A percentile compares a stretch with the other conserved stretches of the same genome.
Conservation (phyloP, 257 asterid species). For the Ballota nigra region DNA sequence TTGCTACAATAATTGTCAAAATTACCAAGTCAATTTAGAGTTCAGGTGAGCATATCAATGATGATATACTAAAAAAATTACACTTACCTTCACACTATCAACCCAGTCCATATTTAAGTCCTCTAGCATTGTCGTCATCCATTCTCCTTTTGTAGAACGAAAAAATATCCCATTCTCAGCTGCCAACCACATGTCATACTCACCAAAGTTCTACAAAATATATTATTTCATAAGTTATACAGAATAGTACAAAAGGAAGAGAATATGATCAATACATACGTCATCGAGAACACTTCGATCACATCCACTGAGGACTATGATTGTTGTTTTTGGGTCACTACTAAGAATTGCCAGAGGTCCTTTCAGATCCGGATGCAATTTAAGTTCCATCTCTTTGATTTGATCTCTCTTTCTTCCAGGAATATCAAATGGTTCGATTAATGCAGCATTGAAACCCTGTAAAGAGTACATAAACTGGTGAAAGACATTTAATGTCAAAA, state of each 20-base stretch:
- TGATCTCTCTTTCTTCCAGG: slow-evolving; percentile 93
- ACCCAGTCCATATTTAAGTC: slow-evolving; percentile 97
- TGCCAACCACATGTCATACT: slow-evolving; percentile 92
- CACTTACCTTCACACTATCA: slow-evolving; percentile 81
- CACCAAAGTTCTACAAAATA: slow-evolving; percentile 73
- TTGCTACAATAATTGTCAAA: slow-evolving; percentile 53
- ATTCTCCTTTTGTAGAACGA: slow-evolving; percentile 70
- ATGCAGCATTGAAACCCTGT: slow-evolving; percentile 87
- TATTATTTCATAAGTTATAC: slow-evolving; percentile 16
- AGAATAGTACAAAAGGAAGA: not conserved
- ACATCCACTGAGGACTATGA: slow-evolving; percentile 94
- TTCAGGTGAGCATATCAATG: not conserved
- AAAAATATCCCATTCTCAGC: slow-evolving; percentile 98
- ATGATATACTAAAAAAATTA: not conserved
- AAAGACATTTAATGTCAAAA: not conserved
- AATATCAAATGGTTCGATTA: slow-evolving; percentile 72
- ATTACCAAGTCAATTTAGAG: slow-evolving; percentile 21
- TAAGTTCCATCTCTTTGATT: slow-evolving; percentile 91
- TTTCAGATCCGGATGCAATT: slow-evolving; percentile 79
- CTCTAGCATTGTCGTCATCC: slow-evolving; percentile 99
- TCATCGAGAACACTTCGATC: slow-evolving; percentile 68
- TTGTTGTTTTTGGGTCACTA: slow-evolving; percentile 75
- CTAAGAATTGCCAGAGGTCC: slow-evolving; percentile 62
- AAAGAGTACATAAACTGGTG: slow-evolving; percentile 17
- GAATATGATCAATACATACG: slow-evolving; percentile 28